Percentiles rank a stretch among this genome's conserved stretches.
Conservation (phyloP, 768 basidiomycete species). For the Rhodotorula paludigena region DNA sequence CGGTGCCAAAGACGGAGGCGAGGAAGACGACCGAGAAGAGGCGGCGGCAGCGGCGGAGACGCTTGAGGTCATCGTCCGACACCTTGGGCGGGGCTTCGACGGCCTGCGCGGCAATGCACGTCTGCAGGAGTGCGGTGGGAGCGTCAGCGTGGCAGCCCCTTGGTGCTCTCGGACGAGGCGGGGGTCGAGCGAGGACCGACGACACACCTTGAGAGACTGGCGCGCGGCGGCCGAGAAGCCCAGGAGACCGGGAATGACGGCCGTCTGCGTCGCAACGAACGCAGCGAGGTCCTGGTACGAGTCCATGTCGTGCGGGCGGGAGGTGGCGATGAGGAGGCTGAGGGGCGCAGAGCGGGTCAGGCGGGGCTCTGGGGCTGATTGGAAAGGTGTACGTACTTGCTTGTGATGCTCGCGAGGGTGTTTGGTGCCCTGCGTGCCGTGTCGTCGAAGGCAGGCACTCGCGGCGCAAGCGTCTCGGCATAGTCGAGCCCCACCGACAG, state of each 20-base stretch:
- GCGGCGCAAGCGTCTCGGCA: too few species aligned
- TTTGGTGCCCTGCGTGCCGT: too few species aligned
- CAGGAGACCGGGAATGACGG: constrained; percentile 3
- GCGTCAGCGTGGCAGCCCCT: too few species aligned
- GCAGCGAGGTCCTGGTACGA: background rate
- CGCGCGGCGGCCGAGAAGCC: constrained; percentile 9
- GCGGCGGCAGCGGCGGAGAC: background rate
- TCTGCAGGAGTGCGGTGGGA: background rate
- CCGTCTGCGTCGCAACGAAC: background rate
- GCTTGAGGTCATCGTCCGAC: constrained; percentile 6
- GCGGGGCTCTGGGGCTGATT: background rate
- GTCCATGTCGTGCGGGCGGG: background rate
- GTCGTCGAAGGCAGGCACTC: too few species aligned
- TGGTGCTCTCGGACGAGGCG: too few species aligned
- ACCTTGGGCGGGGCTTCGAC: constrained; percentile 2
- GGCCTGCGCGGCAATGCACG: constrained; percentile 10
- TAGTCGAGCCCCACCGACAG: too few species aligned
- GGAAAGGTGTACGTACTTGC: too few species aligned
- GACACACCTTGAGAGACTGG: constrained; percentile 13
- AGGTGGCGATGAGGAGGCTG: background rate
- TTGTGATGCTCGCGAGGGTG: too few species aligned
- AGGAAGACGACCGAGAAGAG: background rate
- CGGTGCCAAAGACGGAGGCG: background rate
- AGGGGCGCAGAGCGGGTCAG: background rate
- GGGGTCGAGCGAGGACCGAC: background rate